Evolutionary conservation across 108 stramenopile species (phyloP), one percentile per base, ranked within the genome.

Genomic region (Discostella stelligeroides): DNA sequence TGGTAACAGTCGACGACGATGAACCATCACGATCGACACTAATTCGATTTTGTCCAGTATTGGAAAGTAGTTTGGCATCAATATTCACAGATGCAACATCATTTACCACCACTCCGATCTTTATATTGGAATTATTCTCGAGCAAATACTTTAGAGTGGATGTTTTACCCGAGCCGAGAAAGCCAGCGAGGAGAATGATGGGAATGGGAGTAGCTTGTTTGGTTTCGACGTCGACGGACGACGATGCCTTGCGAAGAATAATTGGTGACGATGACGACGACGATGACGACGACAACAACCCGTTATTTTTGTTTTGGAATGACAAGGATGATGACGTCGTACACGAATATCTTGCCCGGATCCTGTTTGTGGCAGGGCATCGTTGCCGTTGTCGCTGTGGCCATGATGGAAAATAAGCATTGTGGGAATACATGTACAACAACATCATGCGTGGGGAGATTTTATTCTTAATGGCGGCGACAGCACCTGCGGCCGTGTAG

Each of bases 41-140:
- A n/a, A n/a, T n/a, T n/a, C 46, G 55, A 72, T 68, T 6, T 39
- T 70, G 0, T 42, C 50, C 14, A 65, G 17, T 4, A 24, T 73
- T 71, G 63, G 66, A 18, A 12, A 97, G 65, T 8, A 99, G 84
- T 59, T 96, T 96, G 72, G 97, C 95, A 68, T 99, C 99, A 57
- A 99, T 97, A 79, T 99, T 99, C 8, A 99, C 89, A 8, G 76
- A 72, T 12, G 95, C 95, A 41, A 99, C 95, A 64, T 99, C 98
- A 50, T 99, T 99, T 61, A 99, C 98, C 53, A 99, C 91, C 1
- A 98, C 87, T 12, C 96, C 97, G 28, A 97, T 86, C 34, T 76
- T 82, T 34, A 73, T 50, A 6, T 82, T 76, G 53, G 86, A 79
- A 17, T 72, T 78, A 62, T 92, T 94, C 70, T 91, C 85, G 14